A percentile compares a stretch with the other conserved stretches of the same genome.
phyloP scores from a whole-genome alignment of 768 basidiomycete genomes.

The Termitomyces titanicus region DNA sequence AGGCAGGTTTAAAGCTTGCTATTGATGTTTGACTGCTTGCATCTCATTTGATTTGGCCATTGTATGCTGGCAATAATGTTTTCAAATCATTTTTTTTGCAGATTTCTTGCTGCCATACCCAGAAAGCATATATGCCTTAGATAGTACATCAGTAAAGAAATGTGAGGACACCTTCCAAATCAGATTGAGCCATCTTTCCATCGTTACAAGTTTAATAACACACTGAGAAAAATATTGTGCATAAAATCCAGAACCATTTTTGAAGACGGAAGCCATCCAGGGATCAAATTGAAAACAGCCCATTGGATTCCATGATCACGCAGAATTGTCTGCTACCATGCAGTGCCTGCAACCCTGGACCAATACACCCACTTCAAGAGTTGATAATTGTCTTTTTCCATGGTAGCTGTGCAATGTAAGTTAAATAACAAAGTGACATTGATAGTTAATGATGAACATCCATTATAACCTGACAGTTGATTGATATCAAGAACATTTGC shows the following conservation, averaged over 20 bases:
- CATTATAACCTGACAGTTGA: not conserved
- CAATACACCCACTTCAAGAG: constrained; percentile 13
- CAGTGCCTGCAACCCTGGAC: constrained; percentile 3
- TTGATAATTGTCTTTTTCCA: constrained; percentile 11
- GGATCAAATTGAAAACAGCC: constrained; percentile 20
- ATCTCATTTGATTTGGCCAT: too few relatives aligned
- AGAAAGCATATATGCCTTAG: too few relatives aligned
- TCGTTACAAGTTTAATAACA: not conserved
- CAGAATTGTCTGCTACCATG: constrained; percentile 15
- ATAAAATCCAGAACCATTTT: constrained; percentile 26
- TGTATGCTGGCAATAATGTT: too few relatives aligned
- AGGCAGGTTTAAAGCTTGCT: too few relatives aligned
- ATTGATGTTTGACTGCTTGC: too few relatives aligned
- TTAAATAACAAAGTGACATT: not conserved
- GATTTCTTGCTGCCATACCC: too few relatives aligned
- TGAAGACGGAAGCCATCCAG: constrained; percentile 23
- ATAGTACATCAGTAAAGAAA: not conserved
- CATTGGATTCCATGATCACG: constrained; percentile 19
- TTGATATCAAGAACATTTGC: not conserved
- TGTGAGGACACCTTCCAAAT: not conserved
- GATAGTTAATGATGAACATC: not conserved
- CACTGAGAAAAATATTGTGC: constrained; percentile 24
- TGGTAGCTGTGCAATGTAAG: not conserved
- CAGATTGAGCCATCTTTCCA: not conserved
- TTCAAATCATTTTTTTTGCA: too few relatives aligned